phyloP scores from a whole-genome alignment of 108 stramenopile species.

The Epithemia pelagica region DNA sequence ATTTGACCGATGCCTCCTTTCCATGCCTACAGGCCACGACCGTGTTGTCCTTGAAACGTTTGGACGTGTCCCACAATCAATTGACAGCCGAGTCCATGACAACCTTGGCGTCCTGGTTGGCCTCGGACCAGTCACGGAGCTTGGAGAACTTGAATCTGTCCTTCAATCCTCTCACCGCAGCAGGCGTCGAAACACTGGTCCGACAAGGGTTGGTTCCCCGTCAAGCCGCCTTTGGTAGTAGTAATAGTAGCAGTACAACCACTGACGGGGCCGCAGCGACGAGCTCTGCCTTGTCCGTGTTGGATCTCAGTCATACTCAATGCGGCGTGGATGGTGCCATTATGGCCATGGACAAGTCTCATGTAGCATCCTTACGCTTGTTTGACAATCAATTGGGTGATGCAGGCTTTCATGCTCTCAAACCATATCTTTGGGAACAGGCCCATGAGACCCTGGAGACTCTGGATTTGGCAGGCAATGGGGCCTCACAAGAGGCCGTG shows the following conservation, averaged over 20 bases:
- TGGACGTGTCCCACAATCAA: constrained; percentile 10
- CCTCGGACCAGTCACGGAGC: background rate
- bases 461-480: constrained; percentile 71
- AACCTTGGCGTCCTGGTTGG: background rate
- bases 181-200: constrained; percentile 14
- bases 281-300: constrained; percentile 10
- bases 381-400: constrained; percentile 62
- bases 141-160: constrained; percentile 20
- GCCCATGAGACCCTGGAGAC: constrained; percentile 40
- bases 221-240: too few relatives aligned
- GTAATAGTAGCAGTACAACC: too few relatives aligned
- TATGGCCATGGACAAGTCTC: constrained; percentile 23
- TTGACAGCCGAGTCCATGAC: background rate
- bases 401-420: constrained; percentile 39
- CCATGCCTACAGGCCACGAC: background rate
- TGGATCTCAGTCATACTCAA: constrained; percentile 52
- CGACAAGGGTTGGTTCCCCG: background rate
- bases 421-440: constrained; percentile 23
- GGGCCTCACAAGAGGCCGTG: constrained; percentile 43
- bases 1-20: background rate
- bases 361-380: constrained; percentile 37
- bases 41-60: background rate
- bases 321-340: constrained; percentile 49
- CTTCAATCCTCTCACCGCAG: constrained; percentile 16
- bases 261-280: too few relatives aligned